Evolutionary conservation across 306 rosid species (phyloP).

Genomic region (Trichosanthes truncata): DNA sequence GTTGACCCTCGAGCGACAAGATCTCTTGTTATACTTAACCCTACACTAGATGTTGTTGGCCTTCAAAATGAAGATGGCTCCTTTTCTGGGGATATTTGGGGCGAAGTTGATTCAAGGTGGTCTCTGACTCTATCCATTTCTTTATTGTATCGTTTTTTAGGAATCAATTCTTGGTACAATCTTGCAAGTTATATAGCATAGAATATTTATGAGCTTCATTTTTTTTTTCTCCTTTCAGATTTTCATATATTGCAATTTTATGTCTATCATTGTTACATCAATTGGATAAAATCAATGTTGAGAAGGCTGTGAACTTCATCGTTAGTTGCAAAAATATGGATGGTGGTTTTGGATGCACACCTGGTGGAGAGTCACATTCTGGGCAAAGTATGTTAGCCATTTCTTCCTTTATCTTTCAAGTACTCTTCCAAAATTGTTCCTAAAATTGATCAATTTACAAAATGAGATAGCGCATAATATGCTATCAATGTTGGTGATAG

Average conservation of each 20-base stretch:
- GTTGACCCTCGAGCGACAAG: neutral
- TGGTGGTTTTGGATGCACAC: constrained; percentile 90
- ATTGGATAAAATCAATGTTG: constrained; percentile 66
- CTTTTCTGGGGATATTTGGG: constrained; percentile 91
- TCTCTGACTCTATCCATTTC: neutral
- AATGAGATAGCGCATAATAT: neutral
- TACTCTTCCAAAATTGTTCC: neutral
- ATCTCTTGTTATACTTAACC: constrained; percentile 31
- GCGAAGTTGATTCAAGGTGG: constrained; percentile 83
- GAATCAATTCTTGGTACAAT: neutral
- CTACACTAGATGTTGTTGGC: constrained; percentile 46
- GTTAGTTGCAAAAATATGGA: constrained; percentile 84
- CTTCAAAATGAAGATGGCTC: constrained; percentile 91
- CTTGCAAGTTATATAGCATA: neutral
- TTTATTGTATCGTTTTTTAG: neutral
- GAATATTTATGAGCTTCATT: neutral
- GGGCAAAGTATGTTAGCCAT: constrained; percentile 62
- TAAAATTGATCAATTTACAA: neutral
- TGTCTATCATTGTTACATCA: constrained; percentile 51
- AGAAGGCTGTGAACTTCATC: constrained; percentile 71
- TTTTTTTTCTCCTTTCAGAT: constrained; percentile 24
- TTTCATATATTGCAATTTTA: constrained; percentile 68
- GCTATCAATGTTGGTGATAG: neutral
- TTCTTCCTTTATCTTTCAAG: neutral
- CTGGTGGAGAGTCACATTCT: constrained; percentile 93